Conservation (phyloP, 257 asterid species). For the Ehretia macrophylla region DNA sequence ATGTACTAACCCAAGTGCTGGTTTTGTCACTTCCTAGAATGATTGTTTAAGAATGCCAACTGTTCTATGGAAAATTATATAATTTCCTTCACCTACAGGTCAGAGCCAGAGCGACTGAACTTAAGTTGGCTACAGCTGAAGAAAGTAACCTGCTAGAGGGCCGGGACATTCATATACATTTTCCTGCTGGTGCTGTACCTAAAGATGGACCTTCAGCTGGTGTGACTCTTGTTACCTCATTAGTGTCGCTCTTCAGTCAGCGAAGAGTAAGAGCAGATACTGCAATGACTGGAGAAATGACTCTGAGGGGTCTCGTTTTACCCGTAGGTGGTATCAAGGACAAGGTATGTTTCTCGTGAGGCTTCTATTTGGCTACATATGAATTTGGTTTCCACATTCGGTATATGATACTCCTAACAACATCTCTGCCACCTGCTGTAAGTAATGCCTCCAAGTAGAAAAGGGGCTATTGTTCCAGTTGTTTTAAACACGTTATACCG, state of each 20-base stretch:
- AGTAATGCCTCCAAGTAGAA: no score
- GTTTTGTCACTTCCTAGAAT: no score
- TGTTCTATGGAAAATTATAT: constrained; percentile 8
- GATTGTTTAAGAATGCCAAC: no score
- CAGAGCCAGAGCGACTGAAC: constrained; percentile 90
- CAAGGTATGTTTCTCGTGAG: constrained; percentile 49
- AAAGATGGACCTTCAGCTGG: constrained; percentile 99
- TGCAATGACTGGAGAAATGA: constrained; percentile 99
- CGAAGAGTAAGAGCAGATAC: constrained; percentile 92
- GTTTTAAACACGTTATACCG: neutral
- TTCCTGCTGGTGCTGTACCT: constrained; percentile 99
- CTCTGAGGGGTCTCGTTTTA: constrained; percentile 89
- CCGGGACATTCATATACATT: constrained; percentile 90
- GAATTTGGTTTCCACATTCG: neutral
- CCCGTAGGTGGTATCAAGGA: constrained; percentile 99
- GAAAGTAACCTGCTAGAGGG: constrained; percentile 80
- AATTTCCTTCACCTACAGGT: constrained; percentile 39
- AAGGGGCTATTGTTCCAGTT: no score
- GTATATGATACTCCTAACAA: neutral
- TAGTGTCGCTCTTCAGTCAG: constrained; percentile 93
- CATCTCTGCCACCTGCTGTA: neutral
- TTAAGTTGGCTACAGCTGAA: constrained; percentile 59
- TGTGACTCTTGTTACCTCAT: constrained; percentile 92
- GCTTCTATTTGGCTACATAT: no score
- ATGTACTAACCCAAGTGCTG: no score